Evolutionary conservation across 805 yeast species (phyloP).

Genomic region (Candida namnaoensis): DNA sequence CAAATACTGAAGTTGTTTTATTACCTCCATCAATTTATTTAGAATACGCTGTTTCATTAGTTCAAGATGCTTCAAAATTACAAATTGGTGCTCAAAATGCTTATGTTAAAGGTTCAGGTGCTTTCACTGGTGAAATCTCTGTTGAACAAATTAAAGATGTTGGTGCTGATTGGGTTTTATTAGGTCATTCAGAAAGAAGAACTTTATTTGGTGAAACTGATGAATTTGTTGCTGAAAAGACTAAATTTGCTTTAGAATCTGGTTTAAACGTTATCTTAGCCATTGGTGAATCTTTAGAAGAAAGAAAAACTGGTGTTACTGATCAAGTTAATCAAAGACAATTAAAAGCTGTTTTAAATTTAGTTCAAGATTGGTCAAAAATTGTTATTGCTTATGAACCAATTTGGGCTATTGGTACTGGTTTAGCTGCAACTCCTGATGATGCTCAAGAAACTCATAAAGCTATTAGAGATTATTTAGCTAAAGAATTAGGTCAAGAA

Average conservation of each 20-base stretch:
- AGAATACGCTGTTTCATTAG: constrained; percentile 58
- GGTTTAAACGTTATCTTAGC: constrained; percentile 91
- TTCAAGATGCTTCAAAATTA: constrained; percentile 61
- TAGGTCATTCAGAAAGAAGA: constrained; percentile 99
- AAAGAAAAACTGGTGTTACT: constrained; percentile 85
- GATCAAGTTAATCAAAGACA: constrained; percentile 83
- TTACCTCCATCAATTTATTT: constrained; percentile 96
- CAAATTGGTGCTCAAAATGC: constrained; percentile 88
- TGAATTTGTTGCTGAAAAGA: constrained; percentile 87
- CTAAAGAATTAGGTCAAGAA: constrained; percentile 64
- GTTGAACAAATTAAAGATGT: constrained; percentile 84
- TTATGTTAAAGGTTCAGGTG: constrained; percentile 84
- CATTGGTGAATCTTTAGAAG: constrained; percentile 96
- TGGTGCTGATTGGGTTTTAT: constrained; percentile 89
- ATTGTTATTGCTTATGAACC: constrained; percentile 98
- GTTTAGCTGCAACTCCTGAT: constrained; percentile 96
- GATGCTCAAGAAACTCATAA: constrained; percentile 96
- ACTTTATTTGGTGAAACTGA: constrained; percentile 85
- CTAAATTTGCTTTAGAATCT: constrained; percentile 84
- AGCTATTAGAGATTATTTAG: constrained; percentile 77
- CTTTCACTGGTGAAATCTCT: constrained; percentile 95
- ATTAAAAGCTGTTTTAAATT: constrained; percentile 77
- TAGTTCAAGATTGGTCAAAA: constrained; percentile 81
- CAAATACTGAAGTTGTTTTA: constrained; percentile 84
- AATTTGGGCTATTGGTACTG: constrained; percentile 99